Evolutionary conservation across 306 rosid genomes (phyloP), one percentile per base, ranked within the genome.

Genomic region (Lupinus albus): DNA sequence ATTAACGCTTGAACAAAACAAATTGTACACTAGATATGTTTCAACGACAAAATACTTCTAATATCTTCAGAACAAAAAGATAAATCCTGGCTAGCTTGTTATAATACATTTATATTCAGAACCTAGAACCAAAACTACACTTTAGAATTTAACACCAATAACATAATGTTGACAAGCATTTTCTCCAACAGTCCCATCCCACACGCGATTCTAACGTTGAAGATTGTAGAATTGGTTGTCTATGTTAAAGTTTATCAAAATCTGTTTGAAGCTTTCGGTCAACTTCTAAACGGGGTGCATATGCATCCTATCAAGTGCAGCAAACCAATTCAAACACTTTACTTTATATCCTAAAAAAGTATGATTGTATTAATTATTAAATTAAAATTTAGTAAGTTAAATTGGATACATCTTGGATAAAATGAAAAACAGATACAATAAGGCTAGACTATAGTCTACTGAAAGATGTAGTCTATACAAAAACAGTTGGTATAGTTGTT

Each of bases 281-380:
- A 78, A 11, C n/a, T 63, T 78, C 15, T 82, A 70, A 2, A 49
- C 63, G 6, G 78, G 76, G 74, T 82, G 92, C 32, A 51, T 33
- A 15, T 87, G 92, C 7, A 67, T 70, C 62, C 87, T 86, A 67
- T 82, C 84, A n/a, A n/a, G n/a, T n/a, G n/a, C n/a, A n/a, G n/a
- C n/a, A n/a, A n/a, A n/a, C n/a, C n/a, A 6, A 32, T 20, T 2
- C 25, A 20, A 20, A 1, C 25, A 1, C 25, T 20, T 20, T 20
- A 20, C 25, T n/a, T n/a, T n/a, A n/a, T n/a, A n/a, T n/a, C 25
- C 2, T 1, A 20, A 20, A 20, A 20, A 20, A 20, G 25, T 20
- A 20, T 20, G 25, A 20, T 2, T 20, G 2, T 20, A 20, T 20
- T 20, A 20, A 20, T 20, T 20, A 20, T 20, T 20, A 20, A 20